Evolutionary conservation across 768 basidiomycete genomes (phyloP).

Genomic region (Russula foetens): DNA sequence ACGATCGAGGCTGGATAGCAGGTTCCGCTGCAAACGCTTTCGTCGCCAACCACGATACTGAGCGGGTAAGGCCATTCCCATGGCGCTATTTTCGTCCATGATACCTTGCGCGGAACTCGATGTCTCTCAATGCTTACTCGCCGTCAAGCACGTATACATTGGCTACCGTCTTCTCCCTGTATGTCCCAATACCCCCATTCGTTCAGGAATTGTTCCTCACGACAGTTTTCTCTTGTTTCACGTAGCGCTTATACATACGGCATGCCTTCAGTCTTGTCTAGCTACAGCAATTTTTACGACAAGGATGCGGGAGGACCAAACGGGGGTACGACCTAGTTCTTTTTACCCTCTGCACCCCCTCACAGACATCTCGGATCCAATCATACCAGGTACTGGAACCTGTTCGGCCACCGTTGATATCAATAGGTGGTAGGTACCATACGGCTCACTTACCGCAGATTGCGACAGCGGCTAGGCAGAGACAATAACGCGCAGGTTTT

Average conservation of each 20-base stretch:
- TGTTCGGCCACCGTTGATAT: slow-evolving; percentile 44
- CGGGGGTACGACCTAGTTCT: slow-evolving; percentile 30
- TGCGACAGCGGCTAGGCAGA: neutral
- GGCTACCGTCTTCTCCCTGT: slow-evolving; percentile 54
- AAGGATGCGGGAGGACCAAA: slow-evolving; percentile 55
- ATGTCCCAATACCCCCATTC: neutral
- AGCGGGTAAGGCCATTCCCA: slow-evolving; percentile 32
- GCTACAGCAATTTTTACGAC: slow-evolving; percentile 40
- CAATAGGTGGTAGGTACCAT: slow-evolving; percentile 36
- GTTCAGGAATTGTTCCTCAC: neutral
- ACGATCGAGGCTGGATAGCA: slow-evolving; percentile 49
- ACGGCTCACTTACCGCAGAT: neutral
- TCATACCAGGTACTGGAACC: slow-evolving; percentile 34
- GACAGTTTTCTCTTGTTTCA: neutral
- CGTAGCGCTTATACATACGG: slow-evolving; percentile 52
- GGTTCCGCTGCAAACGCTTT: slow-evolving; percentile 52
- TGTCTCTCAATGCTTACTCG: slow-evolving; percentile 50
- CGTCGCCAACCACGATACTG: slow-evolving; percentile 65
- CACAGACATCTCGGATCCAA: neutral
- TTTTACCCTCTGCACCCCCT: neutral
- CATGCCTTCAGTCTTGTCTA: slow-evolving; percentile 53
- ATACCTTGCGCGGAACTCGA: slow-evolving; percentile 31
- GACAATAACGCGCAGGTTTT: slow-evolving; percentile 31
- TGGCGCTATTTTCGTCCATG: neutral
- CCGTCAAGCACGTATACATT: slow-evolving; percentile 56